A percentile compares a stretch with the other conserved stretches of the same genome.
These are phyloP conservation scores for Alloascoidea africana DNA, from an alignment of 805 yeast species.

Conservation along the genomic window DNA sequence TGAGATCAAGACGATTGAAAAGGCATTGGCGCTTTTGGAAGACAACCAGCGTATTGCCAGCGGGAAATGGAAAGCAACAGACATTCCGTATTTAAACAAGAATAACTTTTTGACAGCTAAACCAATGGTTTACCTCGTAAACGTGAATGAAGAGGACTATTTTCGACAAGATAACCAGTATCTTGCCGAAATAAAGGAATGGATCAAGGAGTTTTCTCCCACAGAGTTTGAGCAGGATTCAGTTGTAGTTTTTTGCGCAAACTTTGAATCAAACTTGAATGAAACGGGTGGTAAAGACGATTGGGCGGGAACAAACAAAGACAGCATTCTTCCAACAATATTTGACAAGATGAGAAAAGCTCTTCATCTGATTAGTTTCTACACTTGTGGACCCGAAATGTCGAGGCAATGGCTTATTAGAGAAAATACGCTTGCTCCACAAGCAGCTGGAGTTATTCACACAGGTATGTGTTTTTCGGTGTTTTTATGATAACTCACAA, in stretches of 20 bases:
- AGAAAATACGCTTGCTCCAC: conserved; percentile 63
- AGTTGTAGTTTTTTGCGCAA: conserved; percentile 58
- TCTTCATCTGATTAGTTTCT: conserved; percentile 63
- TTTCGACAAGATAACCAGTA: conserved; percentile 35
- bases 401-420: conserved; percentile 84
- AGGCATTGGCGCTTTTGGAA: conserved; percentile 34
- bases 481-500: background rate
- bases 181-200: conserved; percentile 32
- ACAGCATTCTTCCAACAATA: conserved; percentile 45
- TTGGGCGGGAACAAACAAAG: conserved; percentile 14
- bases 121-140: conserved; percentile 69
- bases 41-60: conserved; percentile 47
- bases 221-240: conserved; percentile 29
- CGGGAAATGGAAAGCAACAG: conserved; percentile 44
- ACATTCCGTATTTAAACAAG: conserved; percentile 50
- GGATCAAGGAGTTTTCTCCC: conserved; percentile 59
- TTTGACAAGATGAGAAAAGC: conserved; percentile 51
- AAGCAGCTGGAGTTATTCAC: conserved; percentile 85
- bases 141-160: conserved; percentile 60
- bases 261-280: conserved; percentile 47
- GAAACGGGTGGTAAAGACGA: conserved; percentile 23
- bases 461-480: conserved; percentile 18
- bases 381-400: conserved; percentile 77
- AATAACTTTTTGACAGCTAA: conserved; percentile 74
- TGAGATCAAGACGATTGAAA: conserved; percentile 21